phyloP scores from a whole-genome alignment of 768 basidiomycete species.

The Hygrophoropsis aurantiaca region DNA sequence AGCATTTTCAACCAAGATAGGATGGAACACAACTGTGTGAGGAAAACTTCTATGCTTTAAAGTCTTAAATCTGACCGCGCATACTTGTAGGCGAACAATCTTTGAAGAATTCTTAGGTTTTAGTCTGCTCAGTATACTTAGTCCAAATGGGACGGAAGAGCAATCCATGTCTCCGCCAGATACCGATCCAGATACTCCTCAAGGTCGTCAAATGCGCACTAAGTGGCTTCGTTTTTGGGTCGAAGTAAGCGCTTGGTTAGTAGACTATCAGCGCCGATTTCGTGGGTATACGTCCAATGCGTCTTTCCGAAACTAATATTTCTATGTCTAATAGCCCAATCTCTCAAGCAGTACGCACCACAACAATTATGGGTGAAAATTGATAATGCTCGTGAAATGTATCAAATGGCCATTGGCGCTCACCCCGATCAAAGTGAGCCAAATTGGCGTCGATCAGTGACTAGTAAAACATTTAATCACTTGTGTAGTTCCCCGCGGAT shows the following conservation, averaged over 20 bases:
- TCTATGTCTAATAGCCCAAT: constrained; percentile 36
- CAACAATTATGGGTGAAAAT: constrained; percentile 49
- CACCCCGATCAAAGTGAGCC: constrained; percentile 74
- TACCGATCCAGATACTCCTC: constrained; percentile 44
- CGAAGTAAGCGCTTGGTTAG: constrained; percentile 67
- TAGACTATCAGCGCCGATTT: constrained; percentile 52
- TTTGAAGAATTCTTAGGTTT: constrained; percentile 42
- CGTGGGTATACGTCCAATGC: constrained; percentile 29
- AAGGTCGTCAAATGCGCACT: constrained; percentile 52
- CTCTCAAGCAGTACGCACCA: constrained; percentile 44
- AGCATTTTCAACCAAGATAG: constrained; percentile 63
- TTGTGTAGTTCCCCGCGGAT: constrained; percentile 52
- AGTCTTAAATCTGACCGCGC: constrained; percentile 10
- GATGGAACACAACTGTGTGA: constrained; percentile 63
- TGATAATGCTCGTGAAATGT: constrained; percentile 65
- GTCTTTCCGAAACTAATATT: constrained; percentile 6
- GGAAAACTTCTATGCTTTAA: constrained; percentile 19
- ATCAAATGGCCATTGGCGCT: constrained; percentile 71
- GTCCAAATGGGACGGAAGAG: constrained; percentile 33
- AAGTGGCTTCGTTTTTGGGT: constrained; percentile 80
- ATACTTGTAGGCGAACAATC: constrained; percentile 34
- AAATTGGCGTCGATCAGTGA: not conserved
- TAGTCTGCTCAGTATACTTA: constrained; percentile 18
- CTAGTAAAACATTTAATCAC: constrained; percentile 4
- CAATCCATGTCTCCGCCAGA: constrained; percentile 52